Percentiles rank a stretch among this genome's conserved stretches.
Evolutionary conservation across 139 green algal genomes (phyloP).

Genomic region (Coelastrella sp.): DNA sequence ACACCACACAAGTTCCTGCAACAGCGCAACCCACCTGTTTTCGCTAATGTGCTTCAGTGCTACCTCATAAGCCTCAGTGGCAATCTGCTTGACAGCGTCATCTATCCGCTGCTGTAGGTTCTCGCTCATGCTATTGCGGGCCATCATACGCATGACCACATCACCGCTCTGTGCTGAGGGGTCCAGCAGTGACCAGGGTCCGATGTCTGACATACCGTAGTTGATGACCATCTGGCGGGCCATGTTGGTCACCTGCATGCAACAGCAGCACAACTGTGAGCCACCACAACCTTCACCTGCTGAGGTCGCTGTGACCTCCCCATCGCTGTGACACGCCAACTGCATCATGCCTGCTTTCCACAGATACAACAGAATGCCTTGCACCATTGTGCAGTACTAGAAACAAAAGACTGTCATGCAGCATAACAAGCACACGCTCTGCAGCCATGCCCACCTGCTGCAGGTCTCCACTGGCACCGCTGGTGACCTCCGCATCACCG

Average conservation of each 20-base stretch:
- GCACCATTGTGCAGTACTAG: too few relatives aligned
- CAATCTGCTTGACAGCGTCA: slow-evolving; percentile 87
- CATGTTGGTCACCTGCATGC: slow-evolving; percentile 84
- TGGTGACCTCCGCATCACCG: slow-evolving; percentile 89
- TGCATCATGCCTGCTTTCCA: too few relatives aligned
- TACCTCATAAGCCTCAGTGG: slow-evolving; percentile 78
- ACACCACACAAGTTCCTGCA: background rate
- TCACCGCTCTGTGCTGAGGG: slow-evolving; percentile 81
- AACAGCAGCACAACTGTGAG: background rate
- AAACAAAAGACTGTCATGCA: background rate
- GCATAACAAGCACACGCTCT: background rate
- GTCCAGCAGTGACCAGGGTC: slow-evolving; percentile 96
- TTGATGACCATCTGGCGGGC: slow-evolving; percentile 98
- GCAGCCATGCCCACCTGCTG: slow-evolving; percentile 52
- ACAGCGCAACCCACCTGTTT: slow-evolving; percentile 64
- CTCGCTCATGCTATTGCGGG: slow-evolving; percentile 96
- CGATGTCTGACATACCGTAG: slow-evolving; percentile 99
- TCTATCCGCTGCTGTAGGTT: slow-evolving; percentile 96
- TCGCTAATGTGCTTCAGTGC: slow-evolving; percentile 87
- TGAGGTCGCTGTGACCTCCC: too few relatives aligned
- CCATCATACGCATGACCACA: slow-evolving; percentile 99
- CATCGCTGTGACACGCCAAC: too few relatives aligned
- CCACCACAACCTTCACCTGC: too few relatives aligned
- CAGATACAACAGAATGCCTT: too few relatives aligned
- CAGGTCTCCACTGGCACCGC: slow-evolving; percentile 69